Evolutionary conservation across 139 green algal species (phyloP).

Genomic region (Coelastrella sp.): DNA sequence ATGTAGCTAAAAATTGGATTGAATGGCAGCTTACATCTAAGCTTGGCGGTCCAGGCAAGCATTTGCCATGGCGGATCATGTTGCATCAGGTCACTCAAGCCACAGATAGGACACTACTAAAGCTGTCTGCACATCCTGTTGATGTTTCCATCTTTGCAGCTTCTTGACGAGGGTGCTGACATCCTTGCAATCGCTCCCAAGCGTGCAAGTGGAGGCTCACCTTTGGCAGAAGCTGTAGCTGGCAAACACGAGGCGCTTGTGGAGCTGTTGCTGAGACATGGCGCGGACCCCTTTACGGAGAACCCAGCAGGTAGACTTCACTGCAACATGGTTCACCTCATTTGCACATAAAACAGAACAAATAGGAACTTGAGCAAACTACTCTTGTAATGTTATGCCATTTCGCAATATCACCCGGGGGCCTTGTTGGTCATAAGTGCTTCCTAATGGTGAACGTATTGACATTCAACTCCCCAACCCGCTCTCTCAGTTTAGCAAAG

Average conservation of each 20-base stretch:
- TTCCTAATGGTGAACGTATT: neutral
- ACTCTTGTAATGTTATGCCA: no score
- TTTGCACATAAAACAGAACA: no score
- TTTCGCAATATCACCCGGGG: neutral
- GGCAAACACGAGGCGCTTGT: conserved; percentile 50
- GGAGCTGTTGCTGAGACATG: conserved; percentile 49
- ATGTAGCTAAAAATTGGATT: no score
- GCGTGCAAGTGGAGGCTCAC: conserved; percentile 23
- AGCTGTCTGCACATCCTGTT: no score
- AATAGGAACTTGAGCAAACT: no score
- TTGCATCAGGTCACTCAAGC: no score
- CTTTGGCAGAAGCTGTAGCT: conserved; percentile 57
- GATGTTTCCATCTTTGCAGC: no score
- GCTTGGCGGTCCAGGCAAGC: no score
- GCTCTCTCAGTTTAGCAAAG: no score
- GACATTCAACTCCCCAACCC: neutral
- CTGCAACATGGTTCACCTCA: neutral
- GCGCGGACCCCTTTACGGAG: conserved; percentile 44
- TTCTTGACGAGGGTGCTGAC: conserved; percentile 53
- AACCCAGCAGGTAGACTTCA: neutral
- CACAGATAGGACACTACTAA: no score
- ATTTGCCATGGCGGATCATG: no score
- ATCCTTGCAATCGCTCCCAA: conserved; percentile 39
- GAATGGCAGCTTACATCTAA: no score
- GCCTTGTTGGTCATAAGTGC: neutral